These are phyloP conservation scores for Diplodia corticola DNA, from an alignment of 2,329 filamentous ascomycete species.

Conservation along the genomic window DNA sequence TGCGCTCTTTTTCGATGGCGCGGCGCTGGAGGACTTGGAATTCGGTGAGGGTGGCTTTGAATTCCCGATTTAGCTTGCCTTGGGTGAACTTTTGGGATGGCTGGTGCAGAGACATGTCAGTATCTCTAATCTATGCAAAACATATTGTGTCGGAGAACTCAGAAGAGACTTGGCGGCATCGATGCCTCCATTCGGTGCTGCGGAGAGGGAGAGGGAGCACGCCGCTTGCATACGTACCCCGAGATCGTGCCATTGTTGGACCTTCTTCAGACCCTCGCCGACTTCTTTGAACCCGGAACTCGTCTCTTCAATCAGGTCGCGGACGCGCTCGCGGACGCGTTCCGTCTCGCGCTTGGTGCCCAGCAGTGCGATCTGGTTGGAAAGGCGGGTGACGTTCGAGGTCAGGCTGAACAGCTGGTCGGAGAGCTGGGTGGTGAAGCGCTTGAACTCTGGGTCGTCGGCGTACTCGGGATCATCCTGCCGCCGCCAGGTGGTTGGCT, in stretches of 20 bases:
- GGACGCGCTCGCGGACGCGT: conserved; percentile 84
- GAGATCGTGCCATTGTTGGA: conserved; percentile 69
- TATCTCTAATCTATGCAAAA: neutral
- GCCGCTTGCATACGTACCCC: conserved; percentile 64
- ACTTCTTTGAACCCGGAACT: conserved; percentile 85
- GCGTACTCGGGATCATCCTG: conserved; percentile 73
- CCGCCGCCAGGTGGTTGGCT: conserved; percentile 66
- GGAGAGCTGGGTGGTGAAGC: conserved; percentile 78
- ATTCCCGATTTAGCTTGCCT: conserved; percentile 90
- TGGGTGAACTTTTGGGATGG: conserved; percentile 96
- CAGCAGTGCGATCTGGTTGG: conserved; percentile 79
- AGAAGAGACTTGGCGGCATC: neutral
- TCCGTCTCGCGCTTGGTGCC: conserved; percentile 91
- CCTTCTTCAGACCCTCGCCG: conserved; percentile 89
- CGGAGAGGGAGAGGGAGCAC: neutral
- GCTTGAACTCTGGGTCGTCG: conserved; percentile 90
- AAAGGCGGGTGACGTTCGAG: conserved; percentile 81
- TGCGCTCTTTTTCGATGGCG: conserved; percentile 89
- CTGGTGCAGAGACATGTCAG: conserved; percentile 46
- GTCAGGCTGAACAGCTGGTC: conserved; percentile 88
- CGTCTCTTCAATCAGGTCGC: conserved; percentile 83
- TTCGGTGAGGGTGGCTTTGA: conserved; percentile 82
- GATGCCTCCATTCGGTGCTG: neutral
- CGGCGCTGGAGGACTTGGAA: conserved; percentile 90
- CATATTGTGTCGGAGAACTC: conserved; percentile 23